Conservation (phyloP, 2,329 filamentous ascomycete species). For the Balansia obtecta region DNA sequence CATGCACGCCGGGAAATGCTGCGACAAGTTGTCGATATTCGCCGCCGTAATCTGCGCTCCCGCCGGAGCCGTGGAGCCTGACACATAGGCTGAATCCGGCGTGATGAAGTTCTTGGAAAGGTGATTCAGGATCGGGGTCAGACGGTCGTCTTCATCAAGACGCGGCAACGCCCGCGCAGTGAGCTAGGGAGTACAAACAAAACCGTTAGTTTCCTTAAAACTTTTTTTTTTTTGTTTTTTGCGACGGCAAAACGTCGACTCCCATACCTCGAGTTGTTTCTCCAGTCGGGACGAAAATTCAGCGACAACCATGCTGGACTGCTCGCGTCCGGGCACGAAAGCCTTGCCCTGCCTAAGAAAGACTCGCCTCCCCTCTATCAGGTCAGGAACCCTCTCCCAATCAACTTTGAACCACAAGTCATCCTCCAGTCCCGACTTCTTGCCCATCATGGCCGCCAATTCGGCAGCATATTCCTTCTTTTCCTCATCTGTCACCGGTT, state of each 20-base stretch:
- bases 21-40: conserved; percentile 66
- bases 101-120: conserved; percentile 94
- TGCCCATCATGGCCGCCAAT: conserved; percentile 38
- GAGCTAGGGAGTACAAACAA: conserved; percentile 34
- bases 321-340: conserved; percentile 78
- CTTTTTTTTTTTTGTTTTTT: not conserved
- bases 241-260: not conserved
- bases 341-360: conserved; percentile 73
- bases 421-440: conserved; percentile 45
- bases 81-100: conserved; percentile 68
- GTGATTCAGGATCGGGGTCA: conserved; percentile 56
- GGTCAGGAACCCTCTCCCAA: conserved; percentile 83
- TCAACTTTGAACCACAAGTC: conserved; percentile 94
- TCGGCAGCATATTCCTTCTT: conserved; percentile 50
- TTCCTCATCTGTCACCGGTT: conserved; percentile 69
- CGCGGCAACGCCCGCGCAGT: conserved; percentile 85
- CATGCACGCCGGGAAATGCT: conserved; percentile 90
- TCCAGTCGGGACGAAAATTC: conserved; percentile 77
- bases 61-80: conserved; percentile 48
- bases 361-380: conserved; percentile 70
- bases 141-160: conserved; percentile 89
- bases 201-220: not conserved
- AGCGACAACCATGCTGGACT: conserved; percentile 76
- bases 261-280: conserved; percentile 62
- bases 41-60: conserved; percentile 66